Evolutionary conservation across 495 filamentous ascomycete genomes (phyloP).

Genomic region (Platismatia glauca): DNA sequence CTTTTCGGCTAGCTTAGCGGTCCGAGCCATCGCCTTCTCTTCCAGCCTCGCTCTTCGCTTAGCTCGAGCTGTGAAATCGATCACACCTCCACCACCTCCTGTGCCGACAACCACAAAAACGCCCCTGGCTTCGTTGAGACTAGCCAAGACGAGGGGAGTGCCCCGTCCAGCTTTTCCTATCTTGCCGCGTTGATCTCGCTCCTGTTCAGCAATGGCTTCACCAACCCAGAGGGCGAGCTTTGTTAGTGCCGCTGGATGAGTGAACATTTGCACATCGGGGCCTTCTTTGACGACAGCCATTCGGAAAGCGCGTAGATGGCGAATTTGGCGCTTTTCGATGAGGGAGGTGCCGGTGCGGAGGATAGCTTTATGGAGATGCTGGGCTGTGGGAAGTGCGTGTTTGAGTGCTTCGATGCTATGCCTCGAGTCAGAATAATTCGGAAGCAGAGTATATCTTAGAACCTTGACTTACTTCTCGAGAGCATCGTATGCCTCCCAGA

Average conservation of each 20-base stretch:
- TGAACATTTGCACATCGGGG: conserved; percentile 79
- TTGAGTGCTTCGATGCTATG: conserved; percentile 64
- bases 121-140: conserved; percentile 76
- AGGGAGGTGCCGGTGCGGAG: conserved; percentile 85
- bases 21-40: conserved; percentile 52
- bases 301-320: conserved; percentile 81
- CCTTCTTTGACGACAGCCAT: conserved; percentile 95
- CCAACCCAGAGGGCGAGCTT: conserved; percentile 92
- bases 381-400: conserved; percentile 68
- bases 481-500: conserved; percentile 92
- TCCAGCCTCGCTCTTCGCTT: conserved; percentile 50
- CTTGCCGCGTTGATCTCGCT: conserved; percentile 62
- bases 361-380: conserved; percentile 85
- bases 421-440: conserved; percentile 27
- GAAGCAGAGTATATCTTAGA: conserved; percentile 34
- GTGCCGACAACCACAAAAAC: conserved; percentile 86
- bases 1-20: conserved; percentile 52
- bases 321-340: conserved; percentile 87
- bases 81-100: conserved; percentile 66
- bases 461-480: conserved; percentile 51
- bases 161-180: conserved; percentile 59
- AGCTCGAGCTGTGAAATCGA: conserved; percentile 54
- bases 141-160: conserved; percentile 81
- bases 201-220: conserved; percentile 84
- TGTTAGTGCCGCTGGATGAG: conserved; percentile 81